A percentile compares a stretch with the other conserved stretches of the same genome.
Evolutionary conservation across 768 basidiomycete genomes (phyloP).

Genomic region (Chiua virens): DNA sequence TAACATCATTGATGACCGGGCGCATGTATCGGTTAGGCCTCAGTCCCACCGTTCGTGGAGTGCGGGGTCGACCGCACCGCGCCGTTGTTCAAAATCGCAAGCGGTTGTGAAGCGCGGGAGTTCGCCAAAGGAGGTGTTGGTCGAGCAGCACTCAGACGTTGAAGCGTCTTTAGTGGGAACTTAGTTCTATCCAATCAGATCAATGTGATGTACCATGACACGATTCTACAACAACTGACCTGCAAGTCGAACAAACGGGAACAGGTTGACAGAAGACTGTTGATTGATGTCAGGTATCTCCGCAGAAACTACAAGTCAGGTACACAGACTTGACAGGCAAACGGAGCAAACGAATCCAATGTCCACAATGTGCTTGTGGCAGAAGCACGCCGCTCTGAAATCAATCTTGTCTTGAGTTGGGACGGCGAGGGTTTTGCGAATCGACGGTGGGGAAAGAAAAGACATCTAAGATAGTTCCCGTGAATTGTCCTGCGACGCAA

Average conservation of each 20-base stretch:
- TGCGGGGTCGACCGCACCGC: conserved; percentile 18
- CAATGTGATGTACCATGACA: background rate
- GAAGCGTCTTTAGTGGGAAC: conserved; percentile 91
- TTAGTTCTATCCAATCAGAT: conserved; percentile 61
- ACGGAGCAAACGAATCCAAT: conserved; percentile 99
- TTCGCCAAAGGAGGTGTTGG: conserved; percentile 36
- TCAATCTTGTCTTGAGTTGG: conserved; percentile 96
- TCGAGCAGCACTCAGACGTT: conserved; percentile 69
- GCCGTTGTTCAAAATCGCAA: conserved; percentile 35
- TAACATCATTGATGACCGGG: background rate
- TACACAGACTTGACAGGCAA: conserved; percentile 84
- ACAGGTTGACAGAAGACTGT: conserved; percentile 92
- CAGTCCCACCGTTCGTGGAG: conserved; percentile 18
- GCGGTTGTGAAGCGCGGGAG: conserved; percentile 31
- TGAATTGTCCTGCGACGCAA: conserved; percentile 5
- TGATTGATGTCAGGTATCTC: conserved; percentile 11
- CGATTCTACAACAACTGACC: conserved; percentile 48
- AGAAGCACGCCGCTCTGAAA: conserved; percentile 97
- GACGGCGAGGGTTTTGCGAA: conserved; percentile 75
- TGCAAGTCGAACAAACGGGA: conserved; percentile 92
- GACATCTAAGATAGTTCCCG: conserved; percentile 63
- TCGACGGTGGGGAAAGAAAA: conserved; percentile 66
- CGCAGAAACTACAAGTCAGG: background rate
- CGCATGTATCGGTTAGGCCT: conserved; percentile 7
- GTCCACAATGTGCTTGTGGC: conserved; percentile 95